Base-by-base conservation (phyloP, 108 stramenopile genomes). In the Pseudonitzschia pungens region DNA sequence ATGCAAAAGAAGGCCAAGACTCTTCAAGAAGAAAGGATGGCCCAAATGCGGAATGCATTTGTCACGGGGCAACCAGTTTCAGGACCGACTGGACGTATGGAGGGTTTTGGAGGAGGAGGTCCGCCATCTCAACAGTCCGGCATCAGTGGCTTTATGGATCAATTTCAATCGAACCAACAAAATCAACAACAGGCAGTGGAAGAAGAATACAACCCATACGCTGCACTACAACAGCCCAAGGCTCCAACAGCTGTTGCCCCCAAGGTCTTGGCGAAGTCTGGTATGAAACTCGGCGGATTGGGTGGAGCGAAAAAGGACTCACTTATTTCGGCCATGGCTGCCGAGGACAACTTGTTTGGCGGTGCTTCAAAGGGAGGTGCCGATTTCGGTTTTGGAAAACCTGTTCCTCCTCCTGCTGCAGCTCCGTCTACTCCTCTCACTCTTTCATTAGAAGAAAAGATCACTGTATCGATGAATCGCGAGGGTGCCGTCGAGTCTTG, bases 301-400 rank as follows among this genome's bases (percentile, higher is more conserved):
- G 68, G 65, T 2, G 80, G 75, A 33, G 87, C 77, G 68, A 95
- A 94, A 89, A 88, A 90, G 80, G 85, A 93, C 79, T 83, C 77
- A 54, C 88, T 97, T 79, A 87, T 97, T 89, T 94, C 93, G 32
- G 92, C 93, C 68, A 97, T 99, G 89, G 92, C 94, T 50, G 90
- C 90, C 51, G 98, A 99, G 91, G 98, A 98, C 81, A 92, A 93
- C 64, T 89, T 97, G 32, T 81, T 87, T 45, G 76, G 81, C 27
- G 84, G 83, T 51, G 74, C 65, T 15, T 83, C 79, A 20, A 79
- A 80, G 66, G 69, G 48, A 42, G 74, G 81, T 62, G 63, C 84
- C 48, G 76, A 81, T 78, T 81, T 81, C 60, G 75, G 72, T 44
- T 70, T 81, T 52, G 70, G 78, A 21, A 78, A 89, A 66, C 71